Evolutionary conservation across 1,284 basidiomycete species (phyloP).

Genomic region (Hymenochaete sp.): DNA sequence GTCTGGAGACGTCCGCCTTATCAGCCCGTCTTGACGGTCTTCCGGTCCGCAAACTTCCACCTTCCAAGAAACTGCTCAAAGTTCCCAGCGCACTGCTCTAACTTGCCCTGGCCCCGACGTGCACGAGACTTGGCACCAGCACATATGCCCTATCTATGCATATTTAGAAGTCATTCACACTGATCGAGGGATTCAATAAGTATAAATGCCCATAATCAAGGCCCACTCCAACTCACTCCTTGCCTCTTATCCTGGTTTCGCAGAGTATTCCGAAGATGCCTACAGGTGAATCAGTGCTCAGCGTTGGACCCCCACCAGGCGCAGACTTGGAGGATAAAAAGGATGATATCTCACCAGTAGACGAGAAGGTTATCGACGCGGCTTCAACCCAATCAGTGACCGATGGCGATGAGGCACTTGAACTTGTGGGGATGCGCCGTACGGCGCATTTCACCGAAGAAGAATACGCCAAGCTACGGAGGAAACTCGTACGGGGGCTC

Average conservation of each 20-base stretch:
- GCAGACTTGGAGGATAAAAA: not conserved
- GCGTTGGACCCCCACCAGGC: conserved; percentile 2
- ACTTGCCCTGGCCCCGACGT: too few relatives aligned
- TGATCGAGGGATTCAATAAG: too few relatives aligned
- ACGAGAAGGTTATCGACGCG: conserved; percentile 9
- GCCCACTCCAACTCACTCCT: not conserved
- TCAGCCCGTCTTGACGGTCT: too few relatives aligned
- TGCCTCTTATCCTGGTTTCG: conserved; percentile 4
- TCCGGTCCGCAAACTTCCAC: too few relatives aligned
- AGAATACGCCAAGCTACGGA: conserved; percentile 45
- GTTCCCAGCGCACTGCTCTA: too few relatives aligned
- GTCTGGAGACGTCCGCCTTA: too few relatives aligned
- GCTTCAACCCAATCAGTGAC: conserved; percentile 24
- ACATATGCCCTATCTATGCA: too few relatives aligned
- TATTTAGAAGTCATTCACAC: too few relatives aligned
- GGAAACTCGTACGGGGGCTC: conserved; percentile 43
- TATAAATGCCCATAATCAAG: too few relatives aligned
- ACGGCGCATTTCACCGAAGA: conserved; percentile 49
- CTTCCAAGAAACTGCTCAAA: too few relatives aligned
- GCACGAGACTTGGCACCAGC: too few relatives aligned
- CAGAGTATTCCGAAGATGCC: conserved; percentile 11
- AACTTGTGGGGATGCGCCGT: conserved; percentile 46
- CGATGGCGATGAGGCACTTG: conserved; percentile 50
- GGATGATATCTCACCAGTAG: conserved; percentile 10
- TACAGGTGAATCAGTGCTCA: not conserved